Percentiles rank a stretch among this genome's conserved stretches.
Evolutionary conservation across 2,329 filamentous ascomycete species (phyloP).

Genomic region (Penicillium sp.): DNA sequence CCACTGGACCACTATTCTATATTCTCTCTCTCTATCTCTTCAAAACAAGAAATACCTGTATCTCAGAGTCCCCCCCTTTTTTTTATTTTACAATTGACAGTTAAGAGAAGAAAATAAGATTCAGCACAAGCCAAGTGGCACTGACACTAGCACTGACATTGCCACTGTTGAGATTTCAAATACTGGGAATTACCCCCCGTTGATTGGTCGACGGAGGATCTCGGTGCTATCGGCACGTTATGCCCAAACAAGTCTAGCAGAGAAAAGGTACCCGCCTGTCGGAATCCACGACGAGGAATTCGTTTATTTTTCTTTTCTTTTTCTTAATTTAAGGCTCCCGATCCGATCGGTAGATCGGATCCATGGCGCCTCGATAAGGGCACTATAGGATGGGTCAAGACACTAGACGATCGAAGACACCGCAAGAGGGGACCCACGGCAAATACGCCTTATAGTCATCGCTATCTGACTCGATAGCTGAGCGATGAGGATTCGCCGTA

Average conservation of each 20-base stretch:
- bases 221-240: constrained; percentile 17
- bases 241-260: neutral
- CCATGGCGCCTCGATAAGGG: neutral
- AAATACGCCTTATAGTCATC: neutral
- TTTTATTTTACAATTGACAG: too few relatives aligned
- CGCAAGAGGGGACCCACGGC: neutral
- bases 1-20: too few relatives aligned
- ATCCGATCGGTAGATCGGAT: neutral
- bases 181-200: neutral
- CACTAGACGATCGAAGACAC: too few relatives aligned
- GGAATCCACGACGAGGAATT: constrained; percentile 1
- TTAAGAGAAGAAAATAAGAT: too few relatives aligned
- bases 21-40: too few relatives aligned
- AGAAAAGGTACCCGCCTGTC: constrained; percentile 17
- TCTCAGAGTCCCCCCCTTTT: too few relatives aligned
- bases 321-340: neutral
- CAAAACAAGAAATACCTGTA: too few relatives aligned
- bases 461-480: neutral
- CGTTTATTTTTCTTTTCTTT: too few relatives aligned
- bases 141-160: neutral
- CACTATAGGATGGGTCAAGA: too few relatives aligned
- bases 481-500: too few relatives aligned
- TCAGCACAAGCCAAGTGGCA: neutral
- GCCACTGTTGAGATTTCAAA: neutral
- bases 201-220: constrained; percentile 24